These are phyloP conservation scores for Fusarium sp. DNA, from an alignment of 2,329 filamentous ascomycete genomes.

Conservation along the genomic window DNA sequence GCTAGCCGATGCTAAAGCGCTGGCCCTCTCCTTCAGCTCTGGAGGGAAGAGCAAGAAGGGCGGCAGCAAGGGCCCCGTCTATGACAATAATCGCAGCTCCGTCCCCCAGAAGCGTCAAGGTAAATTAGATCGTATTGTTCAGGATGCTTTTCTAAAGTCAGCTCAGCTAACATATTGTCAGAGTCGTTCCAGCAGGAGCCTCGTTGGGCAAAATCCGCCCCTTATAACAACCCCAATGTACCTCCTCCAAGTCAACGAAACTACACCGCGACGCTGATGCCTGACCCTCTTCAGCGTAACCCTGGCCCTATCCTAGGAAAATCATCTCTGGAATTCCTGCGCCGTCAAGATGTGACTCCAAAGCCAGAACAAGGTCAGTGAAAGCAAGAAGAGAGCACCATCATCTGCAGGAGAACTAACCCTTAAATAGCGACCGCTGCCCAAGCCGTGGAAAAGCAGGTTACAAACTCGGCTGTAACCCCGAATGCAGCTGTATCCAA, in stretches of 20 bases:
- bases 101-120: constrained; percentile 7
- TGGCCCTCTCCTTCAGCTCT: constrained; percentile 42
- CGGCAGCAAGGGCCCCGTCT: background rate
- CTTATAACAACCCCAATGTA: background rate
- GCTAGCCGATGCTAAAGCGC: constrained; percentile 44
- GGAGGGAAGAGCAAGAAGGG: constrained; percentile 1
- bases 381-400: background rate
- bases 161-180: constrained; percentile 7
- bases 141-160: background rate
- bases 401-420: constrained; percentile 10
- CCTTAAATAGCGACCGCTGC: background rate
- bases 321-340: constrained; percentile 40
- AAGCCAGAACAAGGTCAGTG: constrained; percentile 19
- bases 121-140: constrained; percentile 1
- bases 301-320: constrained; percentile 39
- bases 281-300: constrained; percentile 12
- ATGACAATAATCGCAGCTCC: too few species aligned
- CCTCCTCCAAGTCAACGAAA: constrained; percentile 36
- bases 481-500: background rate
- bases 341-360: constrained; percentile 16
- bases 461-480: background rate
- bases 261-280: constrained; percentile 27
- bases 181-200: constrained; percentile 7
- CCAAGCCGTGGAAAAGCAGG: background rate
- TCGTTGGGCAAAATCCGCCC: constrained; percentile 5